Percentiles rank a stretch among this genome's conserved stretches.
These are phyloP conservation scores for Mycena capillaripes DNA, from an alignment of 768 basidiomycete species.

Conservation along the genomic window DNA sequence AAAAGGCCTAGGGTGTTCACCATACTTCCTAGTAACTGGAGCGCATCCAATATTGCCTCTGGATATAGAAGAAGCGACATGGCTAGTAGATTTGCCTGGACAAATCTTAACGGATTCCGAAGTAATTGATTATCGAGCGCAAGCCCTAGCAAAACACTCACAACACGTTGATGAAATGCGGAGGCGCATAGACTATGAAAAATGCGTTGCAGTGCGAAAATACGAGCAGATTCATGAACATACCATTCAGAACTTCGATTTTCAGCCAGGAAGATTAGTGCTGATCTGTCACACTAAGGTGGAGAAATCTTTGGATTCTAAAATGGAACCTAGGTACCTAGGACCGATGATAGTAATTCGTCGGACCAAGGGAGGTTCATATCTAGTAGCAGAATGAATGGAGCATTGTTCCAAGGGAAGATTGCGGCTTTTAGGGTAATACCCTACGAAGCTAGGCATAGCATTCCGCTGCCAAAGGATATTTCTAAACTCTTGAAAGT, in stretches of 20 bases:
- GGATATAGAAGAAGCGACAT: conserved; percentile 43
- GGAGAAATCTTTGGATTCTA: neutral
- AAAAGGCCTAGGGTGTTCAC: conserved; percentile 44
- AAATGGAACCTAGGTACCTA: neutral
- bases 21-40: conserved; percentile 48
- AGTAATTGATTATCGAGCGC: conserved; percentile 37
- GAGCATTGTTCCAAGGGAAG: neutral
- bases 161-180: conserved; percentile 38
- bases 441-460: neutral
- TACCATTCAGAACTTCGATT: neutral
- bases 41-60: conserved; percentile 47
- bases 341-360: neutral
- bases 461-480: neutral
- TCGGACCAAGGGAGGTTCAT: neutral
- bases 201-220: neutral
- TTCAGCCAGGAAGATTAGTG: neutral
- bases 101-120: conserved; percentile 32
- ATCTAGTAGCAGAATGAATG: neutral
- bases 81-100: conserved; percentile 40
- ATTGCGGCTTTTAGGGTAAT: conserved; percentile 4
- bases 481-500: neutral
- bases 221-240: neutral
- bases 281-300: neutral
- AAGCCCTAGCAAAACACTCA: conserved; percentile 37
- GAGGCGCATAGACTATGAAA: neutral